Base-by-base conservation (phyloP, 2,329 filamentous ascomycete species). In the Harringtonia aguacate region DNA sequence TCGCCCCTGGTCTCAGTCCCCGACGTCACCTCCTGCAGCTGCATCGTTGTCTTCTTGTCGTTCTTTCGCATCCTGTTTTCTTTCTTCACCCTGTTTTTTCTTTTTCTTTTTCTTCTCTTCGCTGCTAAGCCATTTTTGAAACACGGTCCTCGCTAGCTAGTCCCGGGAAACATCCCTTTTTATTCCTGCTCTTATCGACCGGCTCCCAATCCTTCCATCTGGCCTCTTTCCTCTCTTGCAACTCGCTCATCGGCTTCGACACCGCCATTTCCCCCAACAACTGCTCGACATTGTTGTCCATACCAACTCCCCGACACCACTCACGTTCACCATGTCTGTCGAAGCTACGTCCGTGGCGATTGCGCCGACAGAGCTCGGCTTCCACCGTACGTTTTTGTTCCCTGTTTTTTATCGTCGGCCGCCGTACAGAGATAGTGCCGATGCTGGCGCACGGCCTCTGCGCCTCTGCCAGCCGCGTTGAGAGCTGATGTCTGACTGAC, bases 321-420 rank as follows among this genome's bases (percentile, higher is more conserved):
- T 55, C 67, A 75, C 58, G 68, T 97, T 97, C 24, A 27, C 6
- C 24, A 27, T 27, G 24, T 27, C 24, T 27, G 24, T 10, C 10
- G 24, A 27, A 10, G 24, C 24, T 10, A 7, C 24, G 92, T 94
- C 90, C 56, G 84, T 98, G 69, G 86, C 95, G 58, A 86, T 98
- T 61, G 82, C 92, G 58, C 92, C 90, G 48, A 66, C 77, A 55
- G 92, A 97, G 76, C 80, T 98, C 61, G 85, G 80, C 69, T 98
- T 98, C 70, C 84, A 81, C 68, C 85, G 92, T 97, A 74, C 60
- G 84, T 74, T n/a, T 29, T n/a, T 17, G n/a, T n/a, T n/a, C n/a
- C 36, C 30, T 21, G 22, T 10, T 22, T 22, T 24, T n/a, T 27
- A 27, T n/a, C n/a, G n/a, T n/a, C n/a, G n/a, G n/a, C n/a, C n/a